Conservation (phyloP, 768 basidiomycete genomes). For the Scleroderma citrinum region DNA sequence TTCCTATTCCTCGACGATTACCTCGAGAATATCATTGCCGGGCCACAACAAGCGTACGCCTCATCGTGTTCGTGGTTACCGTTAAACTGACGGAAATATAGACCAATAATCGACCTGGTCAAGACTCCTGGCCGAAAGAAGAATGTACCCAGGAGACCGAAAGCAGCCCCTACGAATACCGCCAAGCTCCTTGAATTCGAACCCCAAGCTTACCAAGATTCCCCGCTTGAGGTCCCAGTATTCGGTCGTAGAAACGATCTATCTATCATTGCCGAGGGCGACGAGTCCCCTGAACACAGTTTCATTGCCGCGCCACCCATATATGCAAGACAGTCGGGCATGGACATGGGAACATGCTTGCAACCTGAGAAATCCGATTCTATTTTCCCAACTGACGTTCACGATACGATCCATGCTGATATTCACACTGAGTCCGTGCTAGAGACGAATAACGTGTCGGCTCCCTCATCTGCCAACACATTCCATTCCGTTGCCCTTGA, state of each 20-base stretch:
- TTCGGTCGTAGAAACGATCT: constrained; percentile 38
- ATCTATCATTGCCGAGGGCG: constrained; percentile 69
- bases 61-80: background rate
- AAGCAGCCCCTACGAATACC: constrained; percentile 32
- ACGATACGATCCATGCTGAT: background rate
- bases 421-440: constrained; percentile 9
- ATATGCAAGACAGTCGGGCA: background rate
- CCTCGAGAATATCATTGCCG: constrained; percentile 61
- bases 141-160: constrained; percentile 44
- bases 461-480: constrained; percentile 28
- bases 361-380: background rate
- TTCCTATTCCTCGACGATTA: constrained; percentile 79
- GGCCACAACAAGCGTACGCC: constrained; percentile 60
- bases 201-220: background rate
- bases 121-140: constrained; percentile 81
- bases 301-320: constrained; percentile 2
- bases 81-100: constrained; percentile 21
- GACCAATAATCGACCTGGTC: constrained; percentile 71
- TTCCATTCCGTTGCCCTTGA: constrained; percentile 36
- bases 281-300: constrained; percentile 47
- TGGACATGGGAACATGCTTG: background rate
- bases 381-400: background rate
- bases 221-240: constrained; percentile 17
- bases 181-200: constrained; percentile 30
- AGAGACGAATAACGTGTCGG: constrained; percentile 7